Conservation (phyloP, 805 yeast genomes). For the Maudiozyma pseudohumilis region DNA sequence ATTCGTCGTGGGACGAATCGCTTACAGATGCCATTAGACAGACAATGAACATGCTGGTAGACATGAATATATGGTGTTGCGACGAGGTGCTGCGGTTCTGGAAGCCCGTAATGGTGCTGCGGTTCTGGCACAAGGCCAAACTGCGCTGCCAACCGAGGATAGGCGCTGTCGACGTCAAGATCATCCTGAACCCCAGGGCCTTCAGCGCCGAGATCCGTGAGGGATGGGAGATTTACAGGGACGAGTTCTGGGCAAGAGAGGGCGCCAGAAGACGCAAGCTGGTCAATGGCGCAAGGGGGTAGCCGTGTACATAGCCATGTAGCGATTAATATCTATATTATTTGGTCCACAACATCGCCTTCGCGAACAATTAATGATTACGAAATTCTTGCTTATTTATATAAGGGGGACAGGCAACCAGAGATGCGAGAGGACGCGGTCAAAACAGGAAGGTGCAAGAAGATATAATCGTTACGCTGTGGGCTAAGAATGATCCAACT, state of each 20-base stretch:
- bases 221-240: conserved; percentile 89
- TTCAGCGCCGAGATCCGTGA: conserved; percentile 79
- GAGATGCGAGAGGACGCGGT: no score
- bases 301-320: not conserved
- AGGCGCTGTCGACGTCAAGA: conserved; percentile 73
- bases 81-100: conserved; percentile 8
- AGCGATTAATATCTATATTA: no score
- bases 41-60: conserved; percentile 21
- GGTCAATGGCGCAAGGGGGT: not conserved
- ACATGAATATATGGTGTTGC: conserved; percentile 11
- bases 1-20: conserved; percentile 31
- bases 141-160: conserved; percentile 44
- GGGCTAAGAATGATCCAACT: no score
- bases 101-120: conserved; percentile 9
- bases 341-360: no score
- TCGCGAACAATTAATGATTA: no score
- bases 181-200: conserved; percentile 70
- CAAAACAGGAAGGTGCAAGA: no score
- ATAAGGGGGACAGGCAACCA: no score
- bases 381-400: no score
- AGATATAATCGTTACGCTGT: no score
- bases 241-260: conserved; percentile 88
- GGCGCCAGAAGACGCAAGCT: conserved; percentile 43
- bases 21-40: conserved; percentile 29
- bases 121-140: conserved; percentile 17